phyloP scores from a whole-genome alignment of 2,329 filamentous ascomycete genomes.

The Trichoderma atroviride region DNA sequence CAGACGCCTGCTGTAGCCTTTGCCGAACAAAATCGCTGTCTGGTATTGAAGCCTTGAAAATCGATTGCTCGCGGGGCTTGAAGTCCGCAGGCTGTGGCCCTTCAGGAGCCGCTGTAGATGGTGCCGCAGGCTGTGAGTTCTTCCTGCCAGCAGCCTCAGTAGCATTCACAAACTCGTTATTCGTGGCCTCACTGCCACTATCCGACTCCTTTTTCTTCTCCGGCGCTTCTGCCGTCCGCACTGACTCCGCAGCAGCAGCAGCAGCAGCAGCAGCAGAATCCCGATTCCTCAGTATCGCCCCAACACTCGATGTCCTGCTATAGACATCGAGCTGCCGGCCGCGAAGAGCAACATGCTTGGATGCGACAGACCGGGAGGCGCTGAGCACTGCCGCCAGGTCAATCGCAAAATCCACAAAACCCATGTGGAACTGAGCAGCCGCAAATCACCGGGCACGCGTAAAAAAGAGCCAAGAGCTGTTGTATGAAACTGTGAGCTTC shows the following conservation, averaged over 20 bases:
- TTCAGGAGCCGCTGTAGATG: neutral
- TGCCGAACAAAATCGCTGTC: neutral
- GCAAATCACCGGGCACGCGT: slow-evolving; percentile 32
- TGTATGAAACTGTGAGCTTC: neutral
- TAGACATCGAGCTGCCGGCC: slow-evolving; percentile 57
- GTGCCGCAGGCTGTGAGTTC: neutral
- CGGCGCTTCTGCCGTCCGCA: neutral
- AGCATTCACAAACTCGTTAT: neutral
- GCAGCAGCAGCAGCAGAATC: neutral
- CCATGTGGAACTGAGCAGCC: slow-evolving; percentile 47
- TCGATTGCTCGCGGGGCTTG: neutral
- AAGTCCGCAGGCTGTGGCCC: neutral
- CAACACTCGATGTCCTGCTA: slow-evolving; percentile 49
- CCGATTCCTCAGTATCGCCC: slow-evolving; percentile 40
- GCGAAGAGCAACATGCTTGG: slow-evolving; percentile 63
- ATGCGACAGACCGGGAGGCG: slow-evolving; percentile 69
- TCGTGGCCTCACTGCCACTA: neutral
- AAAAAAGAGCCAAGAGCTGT: neutral
- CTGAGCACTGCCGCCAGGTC: slow-evolving; percentile 71
- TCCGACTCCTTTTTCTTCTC: neutral
- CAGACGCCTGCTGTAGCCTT: slow-evolving; percentile 15
- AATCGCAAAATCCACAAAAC: slow-evolving; percentile 65
- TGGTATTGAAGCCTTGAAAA: neutral
- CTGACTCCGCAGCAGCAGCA: neutral
- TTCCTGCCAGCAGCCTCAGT: neutral